A percentile compares a stretch with the other conserved stretches of the same genome.
Conservation (phyloP, 257 asterid genomes). For the Thymus quinquecostatus region DNA sequence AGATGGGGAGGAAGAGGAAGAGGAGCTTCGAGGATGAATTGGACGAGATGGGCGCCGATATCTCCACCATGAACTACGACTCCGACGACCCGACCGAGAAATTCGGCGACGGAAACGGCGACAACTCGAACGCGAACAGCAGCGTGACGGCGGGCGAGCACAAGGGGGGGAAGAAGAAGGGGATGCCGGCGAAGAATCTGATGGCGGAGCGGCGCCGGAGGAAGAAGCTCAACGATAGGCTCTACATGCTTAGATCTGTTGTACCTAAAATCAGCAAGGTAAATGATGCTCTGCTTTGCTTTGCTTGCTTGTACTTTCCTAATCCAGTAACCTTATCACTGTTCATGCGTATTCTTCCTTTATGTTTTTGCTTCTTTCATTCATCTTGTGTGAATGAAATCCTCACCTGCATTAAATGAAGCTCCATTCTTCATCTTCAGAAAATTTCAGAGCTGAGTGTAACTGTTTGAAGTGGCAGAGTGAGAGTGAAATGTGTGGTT, state of each 20-base stretch:
- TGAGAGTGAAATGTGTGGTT: background rate
- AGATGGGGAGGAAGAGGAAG: slow-evolving; percentile 42
- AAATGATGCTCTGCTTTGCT: background rate
- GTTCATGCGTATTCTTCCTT: background rate
- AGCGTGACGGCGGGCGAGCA: slow-evolving; percentile 39
- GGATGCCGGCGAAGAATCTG: slow-evolving; percentile 72
- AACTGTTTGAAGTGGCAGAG: slow-evolving; percentile 8
- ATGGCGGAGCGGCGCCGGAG: slow-evolving; percentile 84
- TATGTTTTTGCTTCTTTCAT: background rate
- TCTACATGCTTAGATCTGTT: slow-evolving; percentile 75
- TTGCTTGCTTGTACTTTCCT: background rate
- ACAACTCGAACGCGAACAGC: slow-evolving; percentile 42
- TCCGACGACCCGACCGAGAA: slow-evolving; percentile 49
- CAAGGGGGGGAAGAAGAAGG: slow-evolving; percentile 62
- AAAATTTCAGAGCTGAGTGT: background rate
- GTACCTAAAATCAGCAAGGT: slow-evolving; percentile 87
- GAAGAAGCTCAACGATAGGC: slow-evolving; percentile 79
- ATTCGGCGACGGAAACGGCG: slow-evolving; percentile 37
- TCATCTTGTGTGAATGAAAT: background rate
- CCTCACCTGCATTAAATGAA: slow-evolving; percentile 14
- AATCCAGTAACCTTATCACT: background rate
- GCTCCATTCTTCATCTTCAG: background rate
- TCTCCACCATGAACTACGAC: slow-evolving; percentile 45
- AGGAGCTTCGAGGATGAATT: slow-evolving; percentile 32
- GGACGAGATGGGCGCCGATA: slow-evolving; percentile 40